A percentile compares a stretch with the other conserved stretches of the same genome.
These are phyloP conservation scores for Cytospora piceicola DNA, from an alignment of 2,329 filamentous ascomycete species.

Conservation along the genomic window DNA sequence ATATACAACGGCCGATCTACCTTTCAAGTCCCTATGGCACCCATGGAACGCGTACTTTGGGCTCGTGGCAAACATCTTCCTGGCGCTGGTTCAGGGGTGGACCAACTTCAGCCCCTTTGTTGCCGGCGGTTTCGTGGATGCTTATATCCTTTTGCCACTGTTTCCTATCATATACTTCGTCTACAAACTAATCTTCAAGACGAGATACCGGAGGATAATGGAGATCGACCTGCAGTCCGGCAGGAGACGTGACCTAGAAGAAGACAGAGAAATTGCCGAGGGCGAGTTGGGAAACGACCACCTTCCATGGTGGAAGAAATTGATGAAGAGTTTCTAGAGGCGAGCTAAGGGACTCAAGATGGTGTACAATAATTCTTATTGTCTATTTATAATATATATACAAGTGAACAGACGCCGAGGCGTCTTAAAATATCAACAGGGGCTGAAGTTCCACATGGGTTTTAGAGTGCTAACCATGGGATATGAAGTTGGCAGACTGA, in stretches of 20 bases:
- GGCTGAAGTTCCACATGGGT: background rate
- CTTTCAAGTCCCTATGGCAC: conserved; percentile 58
- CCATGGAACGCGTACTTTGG: conserved; percentile 65
- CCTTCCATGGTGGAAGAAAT: conserved; percentile 48
- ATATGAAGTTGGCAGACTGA: background rate
- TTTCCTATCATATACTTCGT: conserved; percentile 60
- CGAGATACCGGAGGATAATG: conserved; percentile 51
- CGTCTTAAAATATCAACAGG: background rate
- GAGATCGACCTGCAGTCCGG: conserved; percentile 63
- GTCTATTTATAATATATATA: background rate
- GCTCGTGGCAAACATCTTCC: conserved; percentile 59
- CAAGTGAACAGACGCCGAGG: background rate
- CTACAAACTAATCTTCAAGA: conserved; percentile 60
- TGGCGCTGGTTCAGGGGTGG: conserved; percentile 66
- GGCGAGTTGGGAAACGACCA: conserved; percentile 35
- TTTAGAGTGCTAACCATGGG: background rate
- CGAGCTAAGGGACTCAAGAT: background rate
- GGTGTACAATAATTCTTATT: background rate
- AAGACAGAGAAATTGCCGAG: conserved; percentile 41
- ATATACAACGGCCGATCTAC: conserved; percentile 55
- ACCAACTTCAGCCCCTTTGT: conserved; percentile 61
- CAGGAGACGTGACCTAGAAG: conserved; percentile 58
- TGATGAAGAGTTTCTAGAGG: conserved; percentile 47
- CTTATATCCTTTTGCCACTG: conserved; percentile 64
- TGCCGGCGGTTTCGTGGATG: conserved; percentile 63